A percentile compares a stretch with the other conserved stretches of the same genome.
Evolutionary conservation across 306 rosid species (phyloP).

Genomic region (Astragalus membranaceus): DNA sequence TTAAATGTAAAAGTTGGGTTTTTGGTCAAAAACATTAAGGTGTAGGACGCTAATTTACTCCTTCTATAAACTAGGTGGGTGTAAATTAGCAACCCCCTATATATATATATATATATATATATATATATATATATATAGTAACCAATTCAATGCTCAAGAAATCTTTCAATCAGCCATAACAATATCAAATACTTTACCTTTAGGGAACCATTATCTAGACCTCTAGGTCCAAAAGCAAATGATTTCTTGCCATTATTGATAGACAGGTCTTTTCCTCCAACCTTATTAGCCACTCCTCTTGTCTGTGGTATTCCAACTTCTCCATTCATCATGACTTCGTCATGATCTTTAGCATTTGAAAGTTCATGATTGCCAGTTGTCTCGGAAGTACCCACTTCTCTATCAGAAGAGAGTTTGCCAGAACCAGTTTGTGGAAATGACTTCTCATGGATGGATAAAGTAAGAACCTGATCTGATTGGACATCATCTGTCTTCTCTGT

Average conservation of each 20-base stretch:
- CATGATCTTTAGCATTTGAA: slow-evolving; percentile 35
- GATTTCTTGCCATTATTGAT: slow-evolving; percentile 41
- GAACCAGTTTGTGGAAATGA: slow-evolving; percentile 50
- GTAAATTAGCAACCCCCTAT: no score
- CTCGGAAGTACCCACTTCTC: slow-evolving; percentile 42
- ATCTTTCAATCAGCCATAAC: slow-evolving; percentile 14
- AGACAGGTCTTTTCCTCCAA: slow-evolving; percentile 58
- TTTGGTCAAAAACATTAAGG: no score
- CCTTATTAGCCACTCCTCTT: slow-evolving; percentile 35
- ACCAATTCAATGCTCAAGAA: neutral
- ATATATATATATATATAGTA: neutral
- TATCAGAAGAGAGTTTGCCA: slow-evolving; percentile 32
- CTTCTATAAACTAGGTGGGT: no score
- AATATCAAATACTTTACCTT: slow-evolving; percentile 42
- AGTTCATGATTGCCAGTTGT: slow-evolving; percentile 37
- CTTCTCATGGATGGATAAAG: slow-evolving; percentile 63
- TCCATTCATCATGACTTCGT: slow-evolving; percentile 53
- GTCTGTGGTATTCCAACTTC: slow-evolving; percentile 54
- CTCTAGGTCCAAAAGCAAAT: slow-evolving; percentile 67
- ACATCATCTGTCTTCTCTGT: slow-evolving; percentile 41
- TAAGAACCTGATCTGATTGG: slow-evolving; percentile 63
- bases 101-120: neutral
- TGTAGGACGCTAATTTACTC: no score
- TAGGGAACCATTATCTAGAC: slow-evolving; percentile 53
- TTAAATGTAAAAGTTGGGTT: no score